Percentiles rank a stretch among this genome's conserved stretches.
Evolutionary conservation across 2,329 filamentous ascomycete species (phyloP).

Genomic region (Rhytidhysteron rufulum): DNA sequence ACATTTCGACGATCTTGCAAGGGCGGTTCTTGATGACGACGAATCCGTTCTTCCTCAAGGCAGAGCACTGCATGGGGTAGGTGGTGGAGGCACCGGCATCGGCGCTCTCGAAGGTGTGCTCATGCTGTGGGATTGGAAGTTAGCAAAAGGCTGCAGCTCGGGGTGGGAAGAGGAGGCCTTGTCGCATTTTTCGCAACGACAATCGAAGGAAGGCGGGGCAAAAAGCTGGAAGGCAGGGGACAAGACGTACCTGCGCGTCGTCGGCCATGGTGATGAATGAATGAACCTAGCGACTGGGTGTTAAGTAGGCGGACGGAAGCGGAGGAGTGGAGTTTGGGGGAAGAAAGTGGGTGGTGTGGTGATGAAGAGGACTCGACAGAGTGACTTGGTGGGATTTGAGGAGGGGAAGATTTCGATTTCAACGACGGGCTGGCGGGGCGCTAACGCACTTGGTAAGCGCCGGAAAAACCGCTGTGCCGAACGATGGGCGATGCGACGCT

Average conservation of each 20-base stretch:
- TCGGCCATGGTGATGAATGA: conserved; percentile 59
- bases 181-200: conserved; percentile 27
- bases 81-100: conserved; percentile 95
- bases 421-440: too few species aligned
- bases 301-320: conserved; percentile 27
- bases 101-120: conserved; percentile 81
- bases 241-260: conserved; percentile 59
- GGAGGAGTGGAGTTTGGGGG: conserved; percentile 21
- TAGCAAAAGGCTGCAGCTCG: conserved; percentile 8
- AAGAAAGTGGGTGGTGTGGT: conserved; percentile 20
- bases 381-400: too few species aligned
- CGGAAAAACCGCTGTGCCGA: too few species aligned
- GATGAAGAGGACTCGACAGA: too few species aligned
- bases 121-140: conserved; percentile 41
- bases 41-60: conserved; percentile 98
- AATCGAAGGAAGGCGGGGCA: conserved; percentile 38
- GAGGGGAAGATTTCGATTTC: too few species aligned
- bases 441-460: too few species aligned
- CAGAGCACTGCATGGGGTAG: conserved; percentile 98
- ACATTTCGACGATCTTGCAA: conserved; percentile 99
- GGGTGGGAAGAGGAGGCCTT: conserved; percentile 14
- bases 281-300: conserved; percentile 29
- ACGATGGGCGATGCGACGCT: conserved; percentile 24
- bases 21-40: conserved; percentile 98
- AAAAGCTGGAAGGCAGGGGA: conserved; percentile 19